Conservation (phyloP, 257 asterid species). For the Solanum ossicruentum region DNA sequence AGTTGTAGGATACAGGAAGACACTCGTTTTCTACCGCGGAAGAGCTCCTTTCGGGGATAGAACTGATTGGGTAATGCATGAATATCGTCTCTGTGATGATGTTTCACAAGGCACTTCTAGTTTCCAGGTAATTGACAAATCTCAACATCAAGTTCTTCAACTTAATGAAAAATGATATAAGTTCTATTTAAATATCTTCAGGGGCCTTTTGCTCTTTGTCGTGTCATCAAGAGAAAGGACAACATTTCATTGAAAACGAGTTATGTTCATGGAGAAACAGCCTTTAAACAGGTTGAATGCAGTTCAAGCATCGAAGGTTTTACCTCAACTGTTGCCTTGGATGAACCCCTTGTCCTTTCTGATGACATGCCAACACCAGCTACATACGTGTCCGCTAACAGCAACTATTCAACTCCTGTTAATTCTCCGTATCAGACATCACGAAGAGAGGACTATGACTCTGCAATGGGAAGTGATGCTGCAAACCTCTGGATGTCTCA, state of each 20-base stretch:
- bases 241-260: conserved; percentile 3
- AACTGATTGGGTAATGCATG: conserved; percentile 45
- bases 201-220: conserved; percentile 42
- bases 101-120: conserved; percentile 24
- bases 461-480: conserved; percentile 7
- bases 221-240: conserved; percentile 31
- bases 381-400: not conserved
- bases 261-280: conserved; percentile 1
- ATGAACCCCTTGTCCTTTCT: conserved; percentile 9
- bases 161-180: not conserved
- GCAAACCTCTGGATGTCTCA: conserved; percentile 15
- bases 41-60: conserved; percentile 44
- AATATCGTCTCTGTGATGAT: conserved; percentile 36
- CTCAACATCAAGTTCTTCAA: not conserved
- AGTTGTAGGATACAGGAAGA: conserved; percentile 26
- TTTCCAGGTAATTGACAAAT: conserved; percentile 18
- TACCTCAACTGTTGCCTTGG: not conserved
- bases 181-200: not conserved
- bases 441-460: conserved; percentile 10
- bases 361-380: conserved; percentile 12
- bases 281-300: conserved; percentile 10
- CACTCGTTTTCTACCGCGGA: conserved; percentile 36
- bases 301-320: conserved; percentile 2
- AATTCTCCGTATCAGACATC: conserved; percentile 19
- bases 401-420: conserved; percentile 25